Conservation (phyloP, 108 stramenopile genomes). For the Fragilaria radians region DNA sequence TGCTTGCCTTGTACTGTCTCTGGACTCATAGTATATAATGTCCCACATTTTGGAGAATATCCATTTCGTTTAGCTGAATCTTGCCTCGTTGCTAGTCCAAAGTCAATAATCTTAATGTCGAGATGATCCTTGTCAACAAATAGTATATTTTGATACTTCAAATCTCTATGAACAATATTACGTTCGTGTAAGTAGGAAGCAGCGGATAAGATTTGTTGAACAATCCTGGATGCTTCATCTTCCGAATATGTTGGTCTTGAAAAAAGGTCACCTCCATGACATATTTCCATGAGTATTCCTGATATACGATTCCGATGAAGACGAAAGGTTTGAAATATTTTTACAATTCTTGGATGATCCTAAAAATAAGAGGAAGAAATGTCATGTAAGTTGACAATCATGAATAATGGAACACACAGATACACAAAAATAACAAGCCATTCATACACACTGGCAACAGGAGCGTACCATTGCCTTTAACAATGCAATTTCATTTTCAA, state of each 20-base stretch:
- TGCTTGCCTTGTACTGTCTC: constrained; percentile 25
- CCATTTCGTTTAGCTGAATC: background rate
- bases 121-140: constrained; percentile 48
- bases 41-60: constrained; percentile 6
- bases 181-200: constrained; percentile 86
- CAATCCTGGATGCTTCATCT: constrained; percentile 52
- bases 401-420: no score
- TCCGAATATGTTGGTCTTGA: constrained; percentile 59
- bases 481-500: constrained; percentile 2
- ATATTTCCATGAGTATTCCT: constrained; percentile 77
- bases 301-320: constrained; percentile 45
- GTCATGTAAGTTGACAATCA: background rate
- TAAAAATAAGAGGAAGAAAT: background rate
- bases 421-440: no score
- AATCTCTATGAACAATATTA: constrained; percentile 93
- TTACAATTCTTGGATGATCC: constrained; percentile 95
- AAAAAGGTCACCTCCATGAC: constrained; percentile 71
- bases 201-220: constrained; percentile 50
- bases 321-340: constrained; percentile 73
- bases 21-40: constrained; percentile 30
- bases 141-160: constrained; percentile 89
- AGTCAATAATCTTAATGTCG: constrained; percentile 63
- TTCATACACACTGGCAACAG: no score
- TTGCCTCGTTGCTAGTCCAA: constrained; percentile 50
- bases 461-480: constrained; percentile 12